Conservation (phyloP, 371 early-diverging fungal genomes). For the Mucor mucedo region DNA sequence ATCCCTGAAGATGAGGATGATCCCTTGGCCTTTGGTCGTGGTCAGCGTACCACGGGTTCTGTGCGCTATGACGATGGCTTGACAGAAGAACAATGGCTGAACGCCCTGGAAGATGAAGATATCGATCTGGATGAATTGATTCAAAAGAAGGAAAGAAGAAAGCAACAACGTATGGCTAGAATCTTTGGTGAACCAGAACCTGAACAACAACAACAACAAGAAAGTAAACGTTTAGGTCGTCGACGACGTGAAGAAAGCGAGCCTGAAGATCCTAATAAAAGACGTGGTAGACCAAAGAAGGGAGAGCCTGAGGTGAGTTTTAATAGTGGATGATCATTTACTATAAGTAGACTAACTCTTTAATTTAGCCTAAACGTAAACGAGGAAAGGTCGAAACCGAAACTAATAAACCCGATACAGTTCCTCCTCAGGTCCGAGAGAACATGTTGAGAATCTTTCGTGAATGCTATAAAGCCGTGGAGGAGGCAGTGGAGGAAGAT, state of each 20-base stretch:
- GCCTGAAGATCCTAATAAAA: slow-evolving; percentile 38
- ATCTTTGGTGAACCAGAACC: slow-evolving; percentile 18
- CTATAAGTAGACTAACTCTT: no score
- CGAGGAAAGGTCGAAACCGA: slow-evolving; percentile 26
- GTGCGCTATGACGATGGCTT: slow-evolving; percentile 92
- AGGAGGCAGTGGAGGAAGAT: slow-evolving; percentile 59
- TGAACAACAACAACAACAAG: slow-evolving; percentile 4
- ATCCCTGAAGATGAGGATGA: slow-evolving; percentile 53
- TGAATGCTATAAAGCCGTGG: slow-evolving; percentile 60
- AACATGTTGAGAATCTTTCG: slow-evolving; percentile 53
- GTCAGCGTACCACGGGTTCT: slow-evolving; percentile 65
- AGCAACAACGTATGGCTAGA: slow-evolving; percentile 22
- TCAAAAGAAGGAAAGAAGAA: slow-evolving; percentile 33
- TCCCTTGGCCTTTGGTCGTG: slow-evolving; percentile 57
- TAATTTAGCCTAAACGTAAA: slow-evolving; percentile 30
- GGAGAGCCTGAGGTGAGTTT: slow-evolving; percentile 24
- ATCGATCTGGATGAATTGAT: slow-evolving; percentile 70
- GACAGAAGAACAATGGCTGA: slow-evolving; percentile 92
- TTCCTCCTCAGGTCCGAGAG: slow-evolving; percentile 51
- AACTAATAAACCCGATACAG: slow-evolving; percentile 28
- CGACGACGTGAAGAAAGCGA: slow-evolving; percentile 23
- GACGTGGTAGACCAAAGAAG: slow-evolving; percentile 49
- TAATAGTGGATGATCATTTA: no score
- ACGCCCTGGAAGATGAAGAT: slow-evolving; percentile 69
- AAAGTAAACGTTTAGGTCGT: slow-evolving; percentile 17